Base-by-base conservation (phyloP, 768 basidiomycete species). In the Tricholoma matsutake region DNA sequence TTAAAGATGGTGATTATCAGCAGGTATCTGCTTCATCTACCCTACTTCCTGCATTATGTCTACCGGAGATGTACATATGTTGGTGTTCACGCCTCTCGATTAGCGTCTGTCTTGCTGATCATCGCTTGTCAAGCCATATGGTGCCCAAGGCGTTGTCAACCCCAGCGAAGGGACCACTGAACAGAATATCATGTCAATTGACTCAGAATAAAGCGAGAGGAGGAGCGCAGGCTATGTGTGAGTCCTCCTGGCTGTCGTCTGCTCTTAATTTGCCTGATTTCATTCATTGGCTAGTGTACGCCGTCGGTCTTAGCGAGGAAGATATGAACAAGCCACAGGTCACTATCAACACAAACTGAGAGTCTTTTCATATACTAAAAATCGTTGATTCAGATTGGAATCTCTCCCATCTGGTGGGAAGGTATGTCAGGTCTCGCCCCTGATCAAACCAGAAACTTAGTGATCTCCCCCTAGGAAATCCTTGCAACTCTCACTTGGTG, bases 391-490 rank as follows among this genome's bases (percentile, higher is more conserved):
- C 69, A 93, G 89, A 88, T 95, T 68, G 93, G 93, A 51, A 92
- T 95, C 68, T 90, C 90, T 31, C 87, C 91, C 3, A 82, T 94
- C 56, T 95, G 92, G 92, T 95, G 92, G 91, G 92, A 94, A 82
- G 92, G 92, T 88, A 43, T n/a, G 62, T 39, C 53, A 34, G 18
- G 28, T 32, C 10, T 45, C 64, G 62, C 64, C 56, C 57, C 18
- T 16, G 20, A 56, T 28, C 10, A 18, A 39, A n/a, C 22, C 22
- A 31, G 5, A 49, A 25, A 37, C 18, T 35, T 35, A 45, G 31
- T 25, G 14, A 28, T 28, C n/a, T 51, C 53, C 39, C 13, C 28
- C 16, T 62, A 88, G 91, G 92, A 39, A 94, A 94, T 71, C 92
- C 92, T 3, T 95, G 93, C 71, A 95, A 95, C 69, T 81, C 80